A percentile compares a stretch with the other conserved stretches of the same genome.
Conservation (phyloP, 1,139 yeast genomes). For the Hyphopichia fennica region DNA sequence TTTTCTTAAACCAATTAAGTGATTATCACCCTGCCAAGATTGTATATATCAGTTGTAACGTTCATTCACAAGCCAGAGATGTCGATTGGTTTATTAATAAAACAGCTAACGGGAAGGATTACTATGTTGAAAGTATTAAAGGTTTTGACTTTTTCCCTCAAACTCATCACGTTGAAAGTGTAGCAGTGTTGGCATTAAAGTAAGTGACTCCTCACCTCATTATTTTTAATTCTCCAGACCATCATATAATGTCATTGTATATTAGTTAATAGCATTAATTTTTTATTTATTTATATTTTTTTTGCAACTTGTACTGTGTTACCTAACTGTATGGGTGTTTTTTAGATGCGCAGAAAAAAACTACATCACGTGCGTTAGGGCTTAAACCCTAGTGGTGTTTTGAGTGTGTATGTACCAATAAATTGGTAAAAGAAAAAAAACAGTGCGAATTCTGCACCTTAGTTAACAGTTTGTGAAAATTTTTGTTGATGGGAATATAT, state of each 20-base stretch:
- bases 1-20: constrained; percentile 80
- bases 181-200: constrained; percentile 64
- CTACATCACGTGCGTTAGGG: constrained; percentile 9
- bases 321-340: too few species aligned
- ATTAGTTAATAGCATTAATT: neutral
- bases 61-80: constrained; percentile 96
- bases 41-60: constrained; percentile 94
- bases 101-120: constrained; percentile 61
- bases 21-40: constrained; percentile 81
- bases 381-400: constrained; percentile 8
- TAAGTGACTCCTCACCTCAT: neutral
- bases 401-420: constrained; percentile 1
- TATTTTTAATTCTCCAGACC: too few species aligned
- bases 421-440: neutral
- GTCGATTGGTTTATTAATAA: constrained; percentile 75
- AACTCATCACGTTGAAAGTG: constrained; percentile 78
- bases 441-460: neutral
- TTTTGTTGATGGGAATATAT: constrained; percentile 12
- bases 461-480: constrained; percentile 15
- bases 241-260: neutral
- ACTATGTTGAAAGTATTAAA: constrained; percentile 75
- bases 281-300: neutral
- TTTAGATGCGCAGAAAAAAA: neutral
- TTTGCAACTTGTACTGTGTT: neutral
- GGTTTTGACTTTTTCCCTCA: constrained; percentile 84